phyloP scores from a whole-genome alignment of 2,329 filamentous ascomycete species.

The Beauveria sp. region DNA sequence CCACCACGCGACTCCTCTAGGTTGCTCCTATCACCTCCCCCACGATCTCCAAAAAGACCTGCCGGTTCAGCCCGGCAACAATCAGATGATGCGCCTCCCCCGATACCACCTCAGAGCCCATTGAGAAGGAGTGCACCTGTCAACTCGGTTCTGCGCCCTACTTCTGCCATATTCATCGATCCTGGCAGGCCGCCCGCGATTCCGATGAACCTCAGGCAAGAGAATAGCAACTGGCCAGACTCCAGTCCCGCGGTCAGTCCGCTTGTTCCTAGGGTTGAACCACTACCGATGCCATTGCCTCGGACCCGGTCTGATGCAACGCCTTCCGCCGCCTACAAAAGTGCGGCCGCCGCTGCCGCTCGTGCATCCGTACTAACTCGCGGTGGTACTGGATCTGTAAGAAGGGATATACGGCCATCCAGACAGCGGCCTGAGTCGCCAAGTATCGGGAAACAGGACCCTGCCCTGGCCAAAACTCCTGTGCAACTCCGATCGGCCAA shows the following conservation, averaged over 20 bases:
- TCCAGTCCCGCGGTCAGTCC: background rate
- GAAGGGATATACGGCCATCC: conserved; percentile 24
- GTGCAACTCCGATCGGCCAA: conserved; percentile 37
- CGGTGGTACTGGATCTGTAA: conserved; percentile 20
- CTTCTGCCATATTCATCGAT: conserved; percentile 12
- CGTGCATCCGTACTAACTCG: conserved; percentile 22
- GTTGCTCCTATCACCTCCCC: background rate
- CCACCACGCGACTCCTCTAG: conserved; percentile 17
- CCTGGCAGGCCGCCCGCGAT: conserved; percentile 10
- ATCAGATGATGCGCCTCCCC: background rate
- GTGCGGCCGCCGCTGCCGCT: background rate
- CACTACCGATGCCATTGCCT: conserved; percentile 6
- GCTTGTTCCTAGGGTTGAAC: conserved; percentile 8
- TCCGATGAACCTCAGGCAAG: conserved; percentile 3
- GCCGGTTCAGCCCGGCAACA: background rate
- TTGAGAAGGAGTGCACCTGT: background rate
- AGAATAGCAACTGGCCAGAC: background rate
- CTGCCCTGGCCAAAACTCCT: conserved; percentile 25
- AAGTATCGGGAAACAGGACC: conserved; percentile 14
- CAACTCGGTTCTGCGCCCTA: background rate
- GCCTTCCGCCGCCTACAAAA: background rate
- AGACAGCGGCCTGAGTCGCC: conserved; percentile 19
- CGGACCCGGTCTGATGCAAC: background rate
- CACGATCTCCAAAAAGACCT: conserved; percentile 8
- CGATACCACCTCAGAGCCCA: background rate